These are phyloP conservation scores for Aspergillus cavernicola DNA, from an alignment of 495 filamentous ascomycete species.

Conservation along the genomic window DNA sequence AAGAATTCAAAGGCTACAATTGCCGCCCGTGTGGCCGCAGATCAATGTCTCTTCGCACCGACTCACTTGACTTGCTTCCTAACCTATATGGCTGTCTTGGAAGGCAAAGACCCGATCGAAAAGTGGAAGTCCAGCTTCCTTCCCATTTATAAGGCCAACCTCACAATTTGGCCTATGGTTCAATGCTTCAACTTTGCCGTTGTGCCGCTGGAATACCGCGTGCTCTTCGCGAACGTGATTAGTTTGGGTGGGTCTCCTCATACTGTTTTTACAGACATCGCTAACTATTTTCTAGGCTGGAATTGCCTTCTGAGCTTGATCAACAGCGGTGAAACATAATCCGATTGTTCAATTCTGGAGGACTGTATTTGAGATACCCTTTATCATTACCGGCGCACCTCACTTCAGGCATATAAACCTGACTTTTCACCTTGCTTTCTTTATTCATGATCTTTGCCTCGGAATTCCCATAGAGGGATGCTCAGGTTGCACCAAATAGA, in stretches of 20 bases:
- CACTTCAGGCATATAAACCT: neutral
- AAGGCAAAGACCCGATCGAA: slow-evolving; percentile 66
- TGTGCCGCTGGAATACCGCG: slow-evolving; percentile 79
- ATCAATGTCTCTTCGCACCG: slow-evolving; percentile 86
- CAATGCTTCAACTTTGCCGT: slow-evolving; percentile 89
- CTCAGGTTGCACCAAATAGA: neutral
- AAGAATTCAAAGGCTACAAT: slow-evolving; percentile 65
- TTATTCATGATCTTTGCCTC: neutral
- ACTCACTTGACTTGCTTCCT: slow-evolving; percentile 79
- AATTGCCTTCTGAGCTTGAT: slow-evolving; percentile 91
- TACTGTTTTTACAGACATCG: neutral
- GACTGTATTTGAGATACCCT: slow-evolving; percentile 24
- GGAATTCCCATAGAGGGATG: neutral
- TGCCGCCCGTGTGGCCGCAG: slow-evolving; percentile 71
- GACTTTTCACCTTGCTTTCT: neutral
- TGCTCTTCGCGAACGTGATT: slow-evolving; percentile 86
- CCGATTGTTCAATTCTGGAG: slow-evolving; percentile 1
- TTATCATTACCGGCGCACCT: slow-evolving; percentile 12
- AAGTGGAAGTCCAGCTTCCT: slow-evolving; percentile 68
- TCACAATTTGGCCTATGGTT: slow-evolving; percentile 88
- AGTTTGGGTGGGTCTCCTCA: slow-evolving; percentile 55
- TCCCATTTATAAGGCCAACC: slow-evolving; percentile 74
- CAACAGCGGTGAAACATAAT: slow-evolving; percentile 54
- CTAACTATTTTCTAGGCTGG: slow-evolving; percentile 63
- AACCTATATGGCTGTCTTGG: slow-evolving; percentile 80